These are phyloP conservation scores for Pinus albicaulis DNA, from an alignment of 75 land plant genomes.

Conservation along the genomic window DNA sequence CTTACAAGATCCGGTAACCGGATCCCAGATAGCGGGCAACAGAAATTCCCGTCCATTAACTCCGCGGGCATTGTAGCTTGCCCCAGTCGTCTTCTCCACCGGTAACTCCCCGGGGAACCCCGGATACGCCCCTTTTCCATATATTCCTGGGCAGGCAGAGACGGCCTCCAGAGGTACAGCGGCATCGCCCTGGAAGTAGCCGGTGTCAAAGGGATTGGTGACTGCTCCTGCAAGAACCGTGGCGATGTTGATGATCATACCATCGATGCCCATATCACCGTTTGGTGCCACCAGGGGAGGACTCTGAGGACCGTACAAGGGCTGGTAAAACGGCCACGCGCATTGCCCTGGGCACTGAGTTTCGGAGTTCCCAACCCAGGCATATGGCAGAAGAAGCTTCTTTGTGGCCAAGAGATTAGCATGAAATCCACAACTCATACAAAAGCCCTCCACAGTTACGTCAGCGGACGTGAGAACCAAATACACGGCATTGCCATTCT, in stretches of 20 bases:
- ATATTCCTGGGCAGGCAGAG: conserved; percentile 71
- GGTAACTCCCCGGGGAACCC: conserved; percentile 67
- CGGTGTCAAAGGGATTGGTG: conserved; percentile 66
- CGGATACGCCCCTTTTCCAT: conserved; percentile 64
- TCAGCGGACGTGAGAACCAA: conserved; percentile 37
- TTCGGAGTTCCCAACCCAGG: conserved; percentile 76
- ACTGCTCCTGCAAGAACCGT: conserved; percentile 56
- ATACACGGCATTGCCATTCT: conserved; percentile 16
- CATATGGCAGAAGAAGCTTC: conserved; percentile 16
- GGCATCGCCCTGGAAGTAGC: conserved; percentile 64
- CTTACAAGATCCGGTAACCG: conserved; percentile 45
- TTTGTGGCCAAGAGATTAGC: too few relatives aligned
- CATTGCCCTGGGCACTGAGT: conserved; percentile 72
- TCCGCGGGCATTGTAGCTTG: conserved; percentile 76
- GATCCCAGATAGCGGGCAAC: conserved; percentile 72
- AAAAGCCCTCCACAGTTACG: conserved; percentile 61
- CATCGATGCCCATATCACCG: conserved; percentile 67
- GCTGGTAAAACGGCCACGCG: conserved; percentile 79
- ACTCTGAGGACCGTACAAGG: conserved; percentile 58
- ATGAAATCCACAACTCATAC: conserved; percentile 21
- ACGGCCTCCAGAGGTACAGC: conserved; percentile 65
- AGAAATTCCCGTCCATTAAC: conserved; percentile 50
- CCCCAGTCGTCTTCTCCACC: conserved; percentile 53
- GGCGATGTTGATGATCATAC: conserved; percentile 71
- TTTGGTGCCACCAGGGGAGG: conserved; percentile 64